These are phyloP conservation scores for Adenanthera pavonina DNA, from an alignment of 306 rosid genomes.

Conservation along the genomic window DNA sequence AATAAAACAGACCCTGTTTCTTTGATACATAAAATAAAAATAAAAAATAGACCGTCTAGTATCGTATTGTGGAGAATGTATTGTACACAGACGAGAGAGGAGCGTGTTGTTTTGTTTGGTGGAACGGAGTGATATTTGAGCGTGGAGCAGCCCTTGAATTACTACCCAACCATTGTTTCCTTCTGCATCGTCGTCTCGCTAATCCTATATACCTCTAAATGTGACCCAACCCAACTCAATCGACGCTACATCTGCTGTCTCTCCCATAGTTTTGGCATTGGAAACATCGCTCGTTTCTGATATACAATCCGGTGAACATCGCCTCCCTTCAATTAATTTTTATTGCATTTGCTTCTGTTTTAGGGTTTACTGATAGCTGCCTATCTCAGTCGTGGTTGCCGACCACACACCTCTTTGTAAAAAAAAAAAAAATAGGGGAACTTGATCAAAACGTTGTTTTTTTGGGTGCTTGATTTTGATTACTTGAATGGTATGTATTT, in stretches of 20 bases:
- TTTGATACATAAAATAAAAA: too few relatives aligned
- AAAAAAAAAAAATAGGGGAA: not conserved
- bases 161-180: not conserved
- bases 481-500: not conserved
- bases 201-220: not conserved
- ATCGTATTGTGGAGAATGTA: not conserved
- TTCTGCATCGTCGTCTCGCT: not conserved
- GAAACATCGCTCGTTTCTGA: conserved; percentile 1
- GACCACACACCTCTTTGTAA: not conserved
- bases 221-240: not conserved
- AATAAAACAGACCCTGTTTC: too few relatives aligned
- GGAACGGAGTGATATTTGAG: not conserved
- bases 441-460: not conserved
- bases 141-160: not conserved
- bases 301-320: conserved; percentile 22
- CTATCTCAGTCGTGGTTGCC: not conserved
- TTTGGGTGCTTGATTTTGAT: conserved; percentile 19
- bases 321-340: not conserved
- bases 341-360: not conserved
- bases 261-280: not conserved
- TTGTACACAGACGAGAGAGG: not conserved
- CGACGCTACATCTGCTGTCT: not conserved
- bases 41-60: not conserved
- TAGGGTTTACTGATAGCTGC: conserved; percentile 28
- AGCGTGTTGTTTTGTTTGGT: not conserved